Base-by-base conservation (phyloP, 2,329 filamentous ascomycete genomes). In the Colletotrichum melonis region DNA sequence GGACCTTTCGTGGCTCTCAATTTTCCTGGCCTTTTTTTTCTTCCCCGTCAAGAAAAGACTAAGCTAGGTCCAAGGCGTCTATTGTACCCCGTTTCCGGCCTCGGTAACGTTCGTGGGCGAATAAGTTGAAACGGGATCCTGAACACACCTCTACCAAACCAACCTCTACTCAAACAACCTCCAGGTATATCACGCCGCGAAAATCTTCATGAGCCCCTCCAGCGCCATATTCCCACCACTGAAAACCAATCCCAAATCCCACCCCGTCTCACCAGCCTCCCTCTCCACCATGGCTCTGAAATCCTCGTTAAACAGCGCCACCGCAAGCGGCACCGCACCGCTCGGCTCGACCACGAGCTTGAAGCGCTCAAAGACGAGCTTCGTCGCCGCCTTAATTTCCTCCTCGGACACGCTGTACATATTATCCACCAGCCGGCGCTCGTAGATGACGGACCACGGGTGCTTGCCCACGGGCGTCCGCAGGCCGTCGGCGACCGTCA, bases 321-420 rank as follows among this genome's bases (percentile, higher is more conserved):
- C 93, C 0, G 96, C 97, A 73, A 98, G 82, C 1, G 91, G 90
- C n/a, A 98, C 95, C 2, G 92, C 95, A 0, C 93, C 91, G 82
- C 93, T 95, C 26, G 96, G 96, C 87, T 98, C 96, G 14, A 98
- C 91, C 26, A 98, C 91, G 59, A 97, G 85, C 89, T 98, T 98
- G 88, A 97, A 91, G 71, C 95, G 86, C 88, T 98, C 96, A 75
- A 95, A 85, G 42, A 97, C 92, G 74, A 98, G 82, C 74, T 89
- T 85, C 89, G 98, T 88, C 14, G 95, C 93, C 26, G 86, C 88
- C 78, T 89, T 88, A 81, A 98, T 98, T 86, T 98, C 91, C 67
- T 92, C 91, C 82, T 98, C 96, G 1, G 87, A 91, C 1, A 97
- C 96, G 68, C 89, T 89, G 82, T 90, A 91, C 78, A 98, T 89